Conservation (phyloP, 495 filamentous ascomycete species). For the Aspergillus wentii region DNA sequence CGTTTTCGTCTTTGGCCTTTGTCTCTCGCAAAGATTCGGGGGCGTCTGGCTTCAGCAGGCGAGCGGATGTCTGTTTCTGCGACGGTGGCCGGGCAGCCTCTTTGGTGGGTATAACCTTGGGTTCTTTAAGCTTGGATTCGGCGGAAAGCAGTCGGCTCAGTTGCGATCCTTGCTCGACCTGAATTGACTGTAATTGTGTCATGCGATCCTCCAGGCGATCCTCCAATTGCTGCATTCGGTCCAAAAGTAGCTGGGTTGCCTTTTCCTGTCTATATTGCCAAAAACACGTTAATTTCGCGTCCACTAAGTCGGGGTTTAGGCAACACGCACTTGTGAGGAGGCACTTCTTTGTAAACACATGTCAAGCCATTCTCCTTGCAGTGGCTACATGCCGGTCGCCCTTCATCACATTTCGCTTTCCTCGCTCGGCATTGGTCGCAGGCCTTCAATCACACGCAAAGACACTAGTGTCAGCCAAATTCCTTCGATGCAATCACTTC, state of each 20-base stretch:
- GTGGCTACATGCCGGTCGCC: slow-evolving; percentile 52
- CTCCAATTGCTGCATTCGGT: slow-evolving; percentile 25
- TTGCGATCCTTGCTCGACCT: slow-evolving; percentile 9
- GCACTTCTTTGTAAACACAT: slow-evolving; percentile 58
- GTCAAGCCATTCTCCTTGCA: slow-evolving; percentile 52
- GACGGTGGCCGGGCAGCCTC: not conserved
- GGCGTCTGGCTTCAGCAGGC: slow-evolving; percentile 14
- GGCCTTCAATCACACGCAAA: slow-evolving; percentile 30
- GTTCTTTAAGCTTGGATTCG: slow-evolving; percentile 3
- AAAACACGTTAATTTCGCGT: slow-evolving; percentile 7
- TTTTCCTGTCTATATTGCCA: slow-evolving; percentile 36
- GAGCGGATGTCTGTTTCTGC: slow-evolving; percentile 7
- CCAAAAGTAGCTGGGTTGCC: slow-evolving; percentile 30
- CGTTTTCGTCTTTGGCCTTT: slow-evolving; percentile 11
- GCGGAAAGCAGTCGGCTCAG: slow-evolving; percentile 3
- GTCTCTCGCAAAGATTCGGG: slow-evolving; percentile 4
- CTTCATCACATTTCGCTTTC: slow-evolving; percentile 61
- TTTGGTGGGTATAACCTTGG: slow-evolving; percentile 3
- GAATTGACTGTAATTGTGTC: slow-evolving; percentile 8
- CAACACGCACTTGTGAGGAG: slow-evolving; percentile 49
- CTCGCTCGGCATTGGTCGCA: slow-evolving; percentile 57
- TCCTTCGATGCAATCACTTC: not conserved
- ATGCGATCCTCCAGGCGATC: slow-evolving; percentile 16
- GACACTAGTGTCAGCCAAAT: slow-evolving; percentile 2
- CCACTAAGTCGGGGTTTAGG: not conserved